Base-by-base conservation (phyloP, 805 yeast genomes). In the Nakazawaea holstii region DNA sequence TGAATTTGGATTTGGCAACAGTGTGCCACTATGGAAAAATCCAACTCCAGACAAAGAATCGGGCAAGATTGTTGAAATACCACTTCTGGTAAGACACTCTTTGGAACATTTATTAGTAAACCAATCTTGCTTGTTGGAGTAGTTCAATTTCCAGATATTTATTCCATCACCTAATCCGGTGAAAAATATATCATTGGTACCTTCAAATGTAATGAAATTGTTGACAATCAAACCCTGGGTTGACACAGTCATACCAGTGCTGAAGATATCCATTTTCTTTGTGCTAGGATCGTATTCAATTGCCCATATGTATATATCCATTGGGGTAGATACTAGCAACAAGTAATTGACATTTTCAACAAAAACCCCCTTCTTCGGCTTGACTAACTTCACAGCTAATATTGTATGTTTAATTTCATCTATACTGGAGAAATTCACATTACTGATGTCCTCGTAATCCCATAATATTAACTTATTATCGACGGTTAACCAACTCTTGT, bases 141-240 rank as follows among this genome's bases (percentile, higher is more conserved):
- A 94, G 50, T 80, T 82, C 46, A 94, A 69, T 59, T 88, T 92
- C 96, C 97, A 94, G 38, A 94, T 73, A 55, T 91, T 81, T 33
- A 73, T 67, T 1, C 90, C 92, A 54, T 87, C 89, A 17, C 83
- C 80, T 36, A 75, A 76, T n/a, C 96, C 95, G 8, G 87, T 74
- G 62, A 95, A 88, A 60, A 87, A 88, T 5, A 94, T 79, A 48
- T 92, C 90, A 41, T 88, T 85, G 0, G 94, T 82, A 39, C 68
- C 65, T 17, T 79, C 79, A 56, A 79, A 77, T 2, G 77, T 70
- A 0, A 75, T 70, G 45, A 92, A 77, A 38, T 78, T 74, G 57
- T 79, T 78, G 13, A 84, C 88, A 39, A 81, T 78, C 30, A 90
- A 66, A 0, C 97, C 97, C 57, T 83, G 88, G 0, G 84, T 74